These are phyloP conservation scores for Eragrostis nindensis DNA, from an alignment of 176 grass and related monocot species.

Conservation along the genomic window DNA sequence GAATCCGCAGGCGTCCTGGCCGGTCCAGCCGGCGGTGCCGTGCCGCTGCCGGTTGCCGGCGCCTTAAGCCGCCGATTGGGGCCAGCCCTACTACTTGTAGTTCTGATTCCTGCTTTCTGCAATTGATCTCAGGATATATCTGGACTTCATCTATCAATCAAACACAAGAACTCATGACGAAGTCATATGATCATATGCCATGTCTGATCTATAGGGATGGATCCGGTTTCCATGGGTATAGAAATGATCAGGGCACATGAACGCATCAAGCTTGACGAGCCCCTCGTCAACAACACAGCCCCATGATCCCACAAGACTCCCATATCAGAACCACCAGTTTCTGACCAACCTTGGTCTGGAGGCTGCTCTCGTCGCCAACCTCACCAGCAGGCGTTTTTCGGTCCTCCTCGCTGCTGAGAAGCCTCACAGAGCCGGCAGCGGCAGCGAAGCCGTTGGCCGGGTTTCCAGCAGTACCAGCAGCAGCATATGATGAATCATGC, in stretches of 20 bases:
- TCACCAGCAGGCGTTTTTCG: constrained; percentile 33
- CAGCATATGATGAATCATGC: constrained; percentile 24
- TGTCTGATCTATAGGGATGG: constrained; percentile 26
- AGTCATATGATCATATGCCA: constrained; percentile 17
- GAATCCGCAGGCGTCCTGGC: constrained; percentile 28
- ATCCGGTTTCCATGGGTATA: constrained; percentile 38
- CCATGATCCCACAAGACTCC: constrained; percentile 21
- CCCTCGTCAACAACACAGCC: constrained; percentile 18
- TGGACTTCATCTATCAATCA: background rate
- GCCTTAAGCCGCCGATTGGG: constrained; percentile 46
- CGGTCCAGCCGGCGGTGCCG: constrained; percentile 9
- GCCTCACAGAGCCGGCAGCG: constrained; percentile 46
- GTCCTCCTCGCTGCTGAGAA: constrained; percentile 51
- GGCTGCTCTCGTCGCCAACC: constrained; percentile 53
- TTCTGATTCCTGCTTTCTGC: background rate
- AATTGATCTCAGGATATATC: background rate
- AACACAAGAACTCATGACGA: background rate
- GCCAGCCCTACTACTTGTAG: constrained; percentile 69
- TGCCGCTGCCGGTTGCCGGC: background rate
- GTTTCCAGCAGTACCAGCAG: constrained; percentile 35
- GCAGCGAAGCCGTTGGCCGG: constrained; percentile 7
- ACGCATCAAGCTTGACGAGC: background rate
- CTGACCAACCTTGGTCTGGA: constrained; percentile 52
- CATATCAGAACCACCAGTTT: constrained; percentile 49
- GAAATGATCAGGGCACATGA: constrained; percentile 26